phyloP scores from a whole-genome alignment of 2,329 filamentous ascomycete species.

The Diaporthe helianthi region DNA sequence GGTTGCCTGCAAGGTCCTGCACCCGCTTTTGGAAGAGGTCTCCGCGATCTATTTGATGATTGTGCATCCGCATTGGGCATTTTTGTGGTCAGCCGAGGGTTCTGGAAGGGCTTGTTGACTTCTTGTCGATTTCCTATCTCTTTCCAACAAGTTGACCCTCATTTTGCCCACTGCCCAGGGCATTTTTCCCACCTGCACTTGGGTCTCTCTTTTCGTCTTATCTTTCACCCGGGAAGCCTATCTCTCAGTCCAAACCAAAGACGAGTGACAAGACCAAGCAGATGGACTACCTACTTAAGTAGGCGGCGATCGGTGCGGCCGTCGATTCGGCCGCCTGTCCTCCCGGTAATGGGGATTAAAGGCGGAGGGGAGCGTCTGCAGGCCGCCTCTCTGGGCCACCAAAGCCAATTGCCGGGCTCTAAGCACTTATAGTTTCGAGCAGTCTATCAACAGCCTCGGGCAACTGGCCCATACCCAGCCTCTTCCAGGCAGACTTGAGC shows the following conservation, averaged over 20 bases:
- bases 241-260: background rate
- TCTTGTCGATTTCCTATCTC: background rate
- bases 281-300: too few species aligned
- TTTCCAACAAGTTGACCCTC: background rate
- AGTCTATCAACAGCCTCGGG: background rate
- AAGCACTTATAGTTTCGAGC: background rate
- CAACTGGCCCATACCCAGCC: background rate
- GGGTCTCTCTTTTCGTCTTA: background rate
- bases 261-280: too few species aligned
- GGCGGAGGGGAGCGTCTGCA: slow-evolving; percentile 2
- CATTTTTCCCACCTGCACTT: background rate
- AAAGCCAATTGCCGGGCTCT: background rate
- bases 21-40: slow-evolving; percentile 1
- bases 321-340: slow-evolving; percentile 14
- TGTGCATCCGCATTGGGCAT: background rate
- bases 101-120: slow-evolving; percentile 11
- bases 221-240: background rate
- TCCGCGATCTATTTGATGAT: slow-evolving; percentile 21
- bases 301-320: slow-evolving; percentile 9
- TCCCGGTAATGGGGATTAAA: background rate
- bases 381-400: background rate
- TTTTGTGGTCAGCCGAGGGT: background rate
- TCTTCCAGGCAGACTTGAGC: background rate
- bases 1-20: background rate
- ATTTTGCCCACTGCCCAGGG: background rate